Evolutionary conservation across 2,329 filamentous ascomycete species (phyloP), one percentile per base, ranked within the genome.

Genomic region (Rhexocercosporidium sp.): DNA sequence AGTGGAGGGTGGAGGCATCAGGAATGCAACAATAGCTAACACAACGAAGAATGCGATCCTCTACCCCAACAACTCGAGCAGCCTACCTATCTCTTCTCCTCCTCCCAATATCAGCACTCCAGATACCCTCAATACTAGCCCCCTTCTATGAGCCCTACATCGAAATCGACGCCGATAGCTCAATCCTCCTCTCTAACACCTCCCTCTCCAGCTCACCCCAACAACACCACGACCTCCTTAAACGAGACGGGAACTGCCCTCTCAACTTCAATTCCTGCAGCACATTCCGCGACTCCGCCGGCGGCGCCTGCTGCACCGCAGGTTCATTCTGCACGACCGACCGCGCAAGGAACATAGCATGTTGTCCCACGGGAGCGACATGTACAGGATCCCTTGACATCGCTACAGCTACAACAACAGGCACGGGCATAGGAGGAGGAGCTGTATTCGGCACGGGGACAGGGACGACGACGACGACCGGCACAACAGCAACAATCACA

Each of bases 261-360:
- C 31, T 59, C 34, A 74, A 76, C 59, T 77, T 73, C 65, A 74
- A 75, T 47, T 75, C 75, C 3, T 78, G 77, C 66, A 74, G 75
- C 2, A 75, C 73, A 0, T 68, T 76, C 44, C 68, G 68, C 27
- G 71, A 71, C 6, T 70, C 69, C 16, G 67, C 72, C 34, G 73
- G 70, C 18, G 76, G 70, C 3, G 75, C 76, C n/a, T 78, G 77
- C 61, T 78, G 77, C 60, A 74, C 71, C 2, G 59, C 65, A 46
- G 73, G 71, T 20, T 72, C 73, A 8, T 56, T 73, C 3, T 78
- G 76, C 54, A 75, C 75, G 0, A 73, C 69, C n/a, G 77, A 78
- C 56, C 60, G 64, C 12, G 71, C 69, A 1, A 67, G 63, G 31
- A 73, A 77, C 20, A 69, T 78, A 70, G 77, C 77, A 9, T 78